These are phyloP conservation scores for Aspergillus bridgeri DNA, from an alignment of 495 filamentous ascomycete genomes.

Conservation along the genomic window DNA sequence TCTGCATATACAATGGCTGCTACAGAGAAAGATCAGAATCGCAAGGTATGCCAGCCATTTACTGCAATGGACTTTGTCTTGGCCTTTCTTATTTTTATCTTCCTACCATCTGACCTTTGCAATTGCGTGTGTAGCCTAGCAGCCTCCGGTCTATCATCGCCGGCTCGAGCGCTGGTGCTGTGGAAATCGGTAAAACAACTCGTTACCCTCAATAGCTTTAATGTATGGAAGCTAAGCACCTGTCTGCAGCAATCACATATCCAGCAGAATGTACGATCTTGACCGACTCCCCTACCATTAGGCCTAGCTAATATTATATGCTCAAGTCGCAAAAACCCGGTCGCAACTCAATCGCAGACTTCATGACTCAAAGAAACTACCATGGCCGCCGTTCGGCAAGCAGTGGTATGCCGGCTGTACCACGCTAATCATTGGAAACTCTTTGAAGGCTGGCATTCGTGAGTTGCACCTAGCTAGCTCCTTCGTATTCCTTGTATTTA, in stretches of 20 bases:
- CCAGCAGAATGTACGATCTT: conserved; percentile 79
- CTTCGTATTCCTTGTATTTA: conserved; percentile 1
- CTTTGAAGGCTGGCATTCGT: conserved; percentile 92
- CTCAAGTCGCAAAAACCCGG: conserved; percentile 83
- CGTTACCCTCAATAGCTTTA: conserved; percentile 1
- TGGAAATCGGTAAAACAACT: conserved; percentile 87
- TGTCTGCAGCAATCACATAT: conserved; percentile 81
- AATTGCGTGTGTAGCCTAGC: conserved; percentile 55
- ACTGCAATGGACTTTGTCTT: too few species aligned
- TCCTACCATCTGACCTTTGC: background rate
- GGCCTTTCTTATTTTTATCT: background rate
- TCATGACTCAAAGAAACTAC: conserved; percentile 77
- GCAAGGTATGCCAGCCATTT: conserved; percentile 40
- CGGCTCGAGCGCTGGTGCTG: conserved; percentile 83
- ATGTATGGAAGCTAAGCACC: background rate
- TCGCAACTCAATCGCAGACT: conserved; percentile 89
- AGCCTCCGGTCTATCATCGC: conserved; percentile 82
- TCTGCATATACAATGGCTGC: conserved; percentile 37
- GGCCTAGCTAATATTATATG: conserved; percentile 15
- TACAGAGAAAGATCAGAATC: conserved; percentile 36
- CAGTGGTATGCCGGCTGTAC: conserved; percentile 99
- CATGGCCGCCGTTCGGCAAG: conserved; percentile 87
- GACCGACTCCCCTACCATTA: background rate
- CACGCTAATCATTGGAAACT: conserved; percentile 94
- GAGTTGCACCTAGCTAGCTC: conserved; percentile 31